A percentile compares a stretch with the other conserved stretches of the same genome.
Evolutionary conservation across 192 early-diverging fungal species (phyloP).

Genomic region (Coemansia sp.): DNA sequence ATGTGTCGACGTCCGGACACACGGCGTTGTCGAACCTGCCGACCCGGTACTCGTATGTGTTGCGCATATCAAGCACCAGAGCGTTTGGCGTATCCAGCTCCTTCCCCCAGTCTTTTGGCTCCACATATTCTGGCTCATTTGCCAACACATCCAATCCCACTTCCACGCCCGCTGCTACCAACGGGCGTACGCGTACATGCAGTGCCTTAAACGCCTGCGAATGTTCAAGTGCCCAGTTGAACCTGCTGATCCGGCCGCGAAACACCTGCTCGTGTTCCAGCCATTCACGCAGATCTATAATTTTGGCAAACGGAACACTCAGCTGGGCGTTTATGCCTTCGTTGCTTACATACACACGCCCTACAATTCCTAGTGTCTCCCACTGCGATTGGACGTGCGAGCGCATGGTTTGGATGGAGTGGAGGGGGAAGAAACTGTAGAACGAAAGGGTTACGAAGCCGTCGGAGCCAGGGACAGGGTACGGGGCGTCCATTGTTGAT

Average conservation of each 20-base stretch:
- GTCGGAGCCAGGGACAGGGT: slow-evolving; percentile 26
- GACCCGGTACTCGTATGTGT: slow-evolving; percentile 71
- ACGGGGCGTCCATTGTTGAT: slow-evolving; percentile 39
- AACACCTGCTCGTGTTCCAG: slow-evolving; percentile 40
- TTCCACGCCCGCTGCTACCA: slow-evolving; percentile 62
- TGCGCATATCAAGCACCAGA: slow-evolving; percentile 75
- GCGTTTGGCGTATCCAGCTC: slow-evolving; percentile 40
- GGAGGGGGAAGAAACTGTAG: slow-evolving; percentile 44
- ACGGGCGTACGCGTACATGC: slow-evolving; percentile 64
- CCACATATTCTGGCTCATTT: slow-evolving; percentile 65
- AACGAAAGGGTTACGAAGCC: slow-evolving; percentile 45
- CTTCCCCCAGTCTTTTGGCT: slow-evolving; percentile 66
- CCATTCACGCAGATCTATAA: slow-evolving; percentile 57
- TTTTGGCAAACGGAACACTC: slow-evolving; percentile 59
- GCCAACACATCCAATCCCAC: slow-evolving; percentile 57
- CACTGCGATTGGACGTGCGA: slow-evolving; percentile 39
- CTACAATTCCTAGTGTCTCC: slow-evolving; percentile 58
- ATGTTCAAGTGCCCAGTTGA: slow-evolving; percentile 69
- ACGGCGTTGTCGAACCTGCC: slow-evolving; percentile 71
- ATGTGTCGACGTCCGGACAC: slow-evolving; percentile 71
- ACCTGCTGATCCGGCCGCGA: slow-evolving; percentile 34
- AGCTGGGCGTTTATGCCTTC: slow-evolving; percentile 84
- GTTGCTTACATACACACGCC: slow-evolving; percentile 70
- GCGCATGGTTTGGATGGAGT: slow-evolving; percentile 4
- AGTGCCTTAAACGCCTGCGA: slow-evolving; percentile 62